These are phyloP conservation scores for Avena eriantha DNA, from an alignment of 176 grass and related monocot genomes.

Conservation along the genomic window DNA sequence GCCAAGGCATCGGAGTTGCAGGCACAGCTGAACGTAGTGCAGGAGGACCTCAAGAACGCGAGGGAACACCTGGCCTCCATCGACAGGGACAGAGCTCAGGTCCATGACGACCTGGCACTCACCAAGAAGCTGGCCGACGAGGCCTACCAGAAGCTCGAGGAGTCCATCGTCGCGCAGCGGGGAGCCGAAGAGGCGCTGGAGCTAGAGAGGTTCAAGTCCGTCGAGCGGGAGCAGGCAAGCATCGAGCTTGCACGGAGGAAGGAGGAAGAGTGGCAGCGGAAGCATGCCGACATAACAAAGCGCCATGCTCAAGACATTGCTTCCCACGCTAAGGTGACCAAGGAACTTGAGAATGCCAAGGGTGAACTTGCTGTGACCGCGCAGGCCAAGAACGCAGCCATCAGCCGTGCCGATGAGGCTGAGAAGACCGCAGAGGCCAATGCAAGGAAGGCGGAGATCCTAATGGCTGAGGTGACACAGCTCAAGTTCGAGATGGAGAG, in stretches of 20 bases:
- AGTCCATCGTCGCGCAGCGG: slow-evolving; percentile 53
- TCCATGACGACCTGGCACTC: slow-evolving; percentile 57
- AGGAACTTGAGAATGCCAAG: slow-evolving; percentile 63
- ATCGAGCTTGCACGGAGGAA: slow-evolving; percentile 52
- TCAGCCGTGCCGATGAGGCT: slow-evolving; percentile 49
- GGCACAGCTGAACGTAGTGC: slow-evolving; percentile 47
- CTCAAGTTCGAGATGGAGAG: slow-evolving; percentile 38
- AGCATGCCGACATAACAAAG: slow-evolving; percentile 47
- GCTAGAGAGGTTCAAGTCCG: slow-evolving; percentile 70
- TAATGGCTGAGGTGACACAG: slow-evolving; percentile 48
- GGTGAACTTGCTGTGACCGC: slow-evolving; percentile 54
- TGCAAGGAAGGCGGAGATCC: slow-evolving; percentile 45
- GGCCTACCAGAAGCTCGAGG: slow-evolving; percentile 57
- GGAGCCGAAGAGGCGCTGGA: slow-evolving; percentile 71
- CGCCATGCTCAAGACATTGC: slow-evolving; percentile 63
- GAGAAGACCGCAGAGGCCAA: slow-evolving; percentile 50
- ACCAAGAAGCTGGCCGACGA: slow-evolving; percentile 52
- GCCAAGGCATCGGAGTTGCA: slow-evolving; percentile 68
- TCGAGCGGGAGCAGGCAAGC: slow-evolving; percentile 69
- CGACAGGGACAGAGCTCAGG: slow-evolving; percentile 57
- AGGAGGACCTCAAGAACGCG: slow-evolving; percentile 69
- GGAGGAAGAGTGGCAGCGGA: slow-evolving; percentile 66
- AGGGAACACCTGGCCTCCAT: slow-evolving; percentile 52
- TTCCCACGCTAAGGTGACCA: slow-evolving; percentile 42
- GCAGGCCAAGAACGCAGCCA: slow-evolving; percentile 49